These are phyloP conservation scores for Xylariomycetidae sp. DNA, from an alignment of 2,329 filamentous ascomycete species.

Conservation along the genomic window DNA sequence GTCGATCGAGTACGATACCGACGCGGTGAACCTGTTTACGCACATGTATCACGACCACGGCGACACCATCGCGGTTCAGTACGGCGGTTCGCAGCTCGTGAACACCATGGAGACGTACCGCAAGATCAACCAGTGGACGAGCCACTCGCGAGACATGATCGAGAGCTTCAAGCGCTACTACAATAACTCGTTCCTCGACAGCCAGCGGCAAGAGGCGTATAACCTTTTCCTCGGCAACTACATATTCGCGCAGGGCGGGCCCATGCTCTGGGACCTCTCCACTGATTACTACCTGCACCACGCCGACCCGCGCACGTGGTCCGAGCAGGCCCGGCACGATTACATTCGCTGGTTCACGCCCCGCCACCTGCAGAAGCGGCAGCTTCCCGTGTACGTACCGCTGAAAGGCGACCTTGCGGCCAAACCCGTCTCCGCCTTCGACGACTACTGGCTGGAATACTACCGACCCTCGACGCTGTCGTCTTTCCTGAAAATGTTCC, in stretches of 20 bases:
- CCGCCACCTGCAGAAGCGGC: constrained; percentile 60
- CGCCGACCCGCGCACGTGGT: constrained; percentile 71
- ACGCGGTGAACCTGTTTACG: constrained; percentile 93
- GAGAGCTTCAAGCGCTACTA: constrained; percentile 99
- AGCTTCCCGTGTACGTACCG: constrained; percentile 45
- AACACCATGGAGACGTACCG: constrained; percentile 99
- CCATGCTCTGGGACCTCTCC: constrained; percentile 93
- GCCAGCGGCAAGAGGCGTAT: constrained; percentile 96
- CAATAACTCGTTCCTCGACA: constrained; percentile 96
- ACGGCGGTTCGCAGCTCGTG: constrained; percentile 93
- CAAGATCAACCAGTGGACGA: constrained; percentile 98
- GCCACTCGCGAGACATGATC: constrained; percentile 96
- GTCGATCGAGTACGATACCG: constrained; percentile 85
- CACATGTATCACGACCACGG: constrained; percentile 98
- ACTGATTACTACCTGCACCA: constrained; percentile 98
- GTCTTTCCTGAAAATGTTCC: constrained; percentile 86
- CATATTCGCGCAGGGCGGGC: constrained; percentile 78
- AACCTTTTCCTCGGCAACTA: constrained; percentile 97
- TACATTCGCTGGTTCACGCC: constrained; percentile 92
- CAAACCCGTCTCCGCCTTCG: constrained; percentile 59
- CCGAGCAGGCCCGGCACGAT: constrained; percentile 55
- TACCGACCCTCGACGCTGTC: constrained; percentile 86
- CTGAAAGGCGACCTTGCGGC: constrained; percentile 31
- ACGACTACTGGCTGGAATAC: constrained; percentile 98
- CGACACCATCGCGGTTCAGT: constrained; percentile 96